A percentile compares a stretch with the other conserved stretches of the same genome.
phyloP scores from a whole-genome alignment of 768 basidiomycete species.

The Agrocybe pediades region DNA sequence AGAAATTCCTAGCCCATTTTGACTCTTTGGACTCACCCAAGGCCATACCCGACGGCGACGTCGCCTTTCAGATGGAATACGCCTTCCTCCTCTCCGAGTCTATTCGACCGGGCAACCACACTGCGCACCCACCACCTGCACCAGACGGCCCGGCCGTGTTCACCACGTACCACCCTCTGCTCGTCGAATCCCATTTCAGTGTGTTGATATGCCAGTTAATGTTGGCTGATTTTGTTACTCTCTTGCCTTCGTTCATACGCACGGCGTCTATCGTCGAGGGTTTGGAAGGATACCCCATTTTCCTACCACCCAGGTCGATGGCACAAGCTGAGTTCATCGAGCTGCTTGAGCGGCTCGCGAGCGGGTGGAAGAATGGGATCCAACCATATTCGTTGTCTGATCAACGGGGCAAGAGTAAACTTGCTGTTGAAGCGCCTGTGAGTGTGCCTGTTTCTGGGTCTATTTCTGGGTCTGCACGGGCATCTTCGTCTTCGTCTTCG shows the following conservation, averaged over 20 bases:
- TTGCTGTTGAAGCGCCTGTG: constrained; percentile 45
- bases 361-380: constrained; percentile 71
- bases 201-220: constrained; percentile 75
- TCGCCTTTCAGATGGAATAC: constrained; percentile 59
- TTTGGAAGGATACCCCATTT: constrained; percentile 87
- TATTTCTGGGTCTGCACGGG: too few species aligned
- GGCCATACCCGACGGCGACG: constrained; percentile 36
- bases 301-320: constrained; percentile 86
- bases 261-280: constrained; percentile 75
- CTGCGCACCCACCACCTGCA: constrained; percentile 29
- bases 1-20: constrained; percentile 82
- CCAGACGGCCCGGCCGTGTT: constrained; percentile 61
- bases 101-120: constrained; percentile 61
- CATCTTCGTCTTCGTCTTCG: too few species aligned
- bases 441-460: constrained; percentile 22
- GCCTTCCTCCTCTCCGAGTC: constrained; percentile 71
- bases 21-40: constrained; percentile 61
- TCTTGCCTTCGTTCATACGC: constrained; percentile 66
- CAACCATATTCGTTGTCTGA: constrained; percentile 54
- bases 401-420: constrained; percentile 37
- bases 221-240: constrained; percentile 69
- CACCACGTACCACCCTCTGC: constrained; percentile 89
- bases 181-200: constrained; percentile 86
- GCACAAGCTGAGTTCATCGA: constrained; percentile 90
- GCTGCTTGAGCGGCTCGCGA: constrained; percentile 76